These are phyloP conservation scores for Tolypocladium endophyticum DNA, from an alignment of 2,329 filamentous ascomycete species.

Conservation along the genomic window DNA sequence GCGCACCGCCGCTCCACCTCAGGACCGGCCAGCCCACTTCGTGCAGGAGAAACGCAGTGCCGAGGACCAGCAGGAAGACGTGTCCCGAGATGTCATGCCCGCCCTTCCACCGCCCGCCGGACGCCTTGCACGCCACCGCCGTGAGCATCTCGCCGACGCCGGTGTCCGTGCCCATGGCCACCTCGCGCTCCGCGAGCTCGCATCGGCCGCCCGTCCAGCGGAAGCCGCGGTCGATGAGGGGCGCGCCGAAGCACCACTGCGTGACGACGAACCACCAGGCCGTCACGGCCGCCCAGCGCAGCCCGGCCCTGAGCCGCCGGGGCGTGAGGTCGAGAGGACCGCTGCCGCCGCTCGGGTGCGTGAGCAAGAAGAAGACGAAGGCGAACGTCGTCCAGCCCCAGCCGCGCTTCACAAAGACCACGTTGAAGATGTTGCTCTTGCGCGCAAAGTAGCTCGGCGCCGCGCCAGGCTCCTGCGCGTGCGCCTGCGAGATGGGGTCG, in stretches of 20 bases:
- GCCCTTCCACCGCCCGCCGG: constrained; percentile 79
- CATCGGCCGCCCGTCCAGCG: constrained; percentile 81
- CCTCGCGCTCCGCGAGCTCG: constrained; percentile 42
- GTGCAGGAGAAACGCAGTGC: constrained; percentile 69
- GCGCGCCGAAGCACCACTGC: constrained; percentile 92
- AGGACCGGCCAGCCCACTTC: constrained; percentile 58
- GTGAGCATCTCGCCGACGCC: constrained; percentile 50
- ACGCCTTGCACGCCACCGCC: constrained; percentile 69
- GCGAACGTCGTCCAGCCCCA: constrained; percentile 84
- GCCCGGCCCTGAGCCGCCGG: constrained; percentile 41
- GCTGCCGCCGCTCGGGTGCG: constrained; percentile 46
- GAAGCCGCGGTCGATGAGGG: constrained; percentile 84
- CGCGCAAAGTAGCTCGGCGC: constrained; percentile 84
- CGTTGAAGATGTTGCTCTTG: constrained; percentile 87
- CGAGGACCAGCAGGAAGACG: constrained; percentile 82
- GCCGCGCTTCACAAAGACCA: constrained; percentile 87
- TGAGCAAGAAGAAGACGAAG: constrained; percentile 58
- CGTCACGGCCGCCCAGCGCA: constrained; percentile 66
- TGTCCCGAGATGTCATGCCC: constrained; percentile 95
- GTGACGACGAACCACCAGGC: constrained; percentile 76
- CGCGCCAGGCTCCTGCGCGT: constrained; percentile 39
- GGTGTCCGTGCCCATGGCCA: constrained; percentile 30
- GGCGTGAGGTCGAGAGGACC: constrained; percentile 10
- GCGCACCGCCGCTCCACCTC: constrained; percentile 26
- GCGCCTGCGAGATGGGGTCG: constrained; percentile 51